phyloP scores from a whole-genome alignment of 2,329 filamentous ascomycete genomes.

The Orbilia ellipsospora region DNA sequence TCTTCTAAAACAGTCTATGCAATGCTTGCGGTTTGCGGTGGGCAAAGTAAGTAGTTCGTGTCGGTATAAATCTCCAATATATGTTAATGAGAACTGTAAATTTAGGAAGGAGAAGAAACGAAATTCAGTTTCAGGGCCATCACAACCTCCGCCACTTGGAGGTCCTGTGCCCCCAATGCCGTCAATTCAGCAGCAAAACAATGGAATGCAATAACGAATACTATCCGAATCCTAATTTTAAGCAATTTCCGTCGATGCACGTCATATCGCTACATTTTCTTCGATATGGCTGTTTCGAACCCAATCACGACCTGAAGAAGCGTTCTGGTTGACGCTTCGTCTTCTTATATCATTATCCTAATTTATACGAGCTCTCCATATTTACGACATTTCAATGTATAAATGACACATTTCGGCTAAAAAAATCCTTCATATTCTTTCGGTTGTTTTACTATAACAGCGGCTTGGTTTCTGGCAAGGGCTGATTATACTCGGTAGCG shows the following conservation, averaged over 20 bases:
- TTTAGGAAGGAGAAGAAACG: slow-evolving; percentile 59
- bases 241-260: too few relatives aligned
- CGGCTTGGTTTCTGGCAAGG: slow-evolving; percentile 32
- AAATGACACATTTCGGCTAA: neutral
- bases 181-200: slow-evolving; percentile 9
- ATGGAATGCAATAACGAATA: slow-evolving; percentile 22
- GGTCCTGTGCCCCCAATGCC: slow-evolving; percentile 24
- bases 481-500: slow-evolving; percentile 39
- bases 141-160: slow-evolving; percentile 46
- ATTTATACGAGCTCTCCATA: slow-evolving; percentile 32
- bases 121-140: slow-evolving; percentile 56
- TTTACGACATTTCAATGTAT: slow-evolving; percentile 23
- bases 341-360: slow-evolving; percentile 7
- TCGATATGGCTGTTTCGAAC: too few relatives aligned
- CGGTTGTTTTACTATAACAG: slow-evolving; percentile 38
- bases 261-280: too few relatives aligned
- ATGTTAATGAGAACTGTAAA: slow-evolving; percentile 16
- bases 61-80: neutral
- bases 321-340: too few relatives aligned
- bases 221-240: neutral
- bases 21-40: slow-evolving; percentile 87
- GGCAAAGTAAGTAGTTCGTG: slow-evolving; percentile 70
- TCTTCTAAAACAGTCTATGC: slow-evolving; percentile 68
- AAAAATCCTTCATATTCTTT: slow-evolving; percentile 12
- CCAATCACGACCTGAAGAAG: too few relatives aligned